Percentiles rank a stretch among this genome's conserved stretches.
Conservation (phyloP, 164 flowering plant species). For the Litsea cubeba region DNA sequence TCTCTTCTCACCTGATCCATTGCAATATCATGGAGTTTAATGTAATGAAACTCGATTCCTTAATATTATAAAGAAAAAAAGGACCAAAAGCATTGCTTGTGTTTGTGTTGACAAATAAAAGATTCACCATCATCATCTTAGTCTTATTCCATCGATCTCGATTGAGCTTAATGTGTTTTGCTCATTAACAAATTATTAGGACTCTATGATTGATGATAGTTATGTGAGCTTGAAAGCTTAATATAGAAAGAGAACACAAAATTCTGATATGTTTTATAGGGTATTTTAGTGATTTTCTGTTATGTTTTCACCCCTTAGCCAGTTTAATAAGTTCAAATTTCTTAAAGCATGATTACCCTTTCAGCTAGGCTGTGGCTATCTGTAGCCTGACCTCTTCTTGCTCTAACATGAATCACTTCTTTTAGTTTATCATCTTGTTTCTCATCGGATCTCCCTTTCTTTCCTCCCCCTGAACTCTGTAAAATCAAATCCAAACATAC, state of each 20-base stretch:
- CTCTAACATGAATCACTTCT: slow-evolving; percentile 70
- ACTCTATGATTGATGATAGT: neutral
- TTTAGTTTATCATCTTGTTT: slow-evolving; percentile 34
- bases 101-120: too few species aligned
- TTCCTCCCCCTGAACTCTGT: slow-evolving; percentile 34
- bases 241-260: neutral
- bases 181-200: neutral
- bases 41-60: neutral
- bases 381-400: slow-evolving; percentile 72
- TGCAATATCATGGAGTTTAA: neutral
- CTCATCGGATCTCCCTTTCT: slow-evolving; percentile 29
- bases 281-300: neutral
- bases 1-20: slow-evolving; percentile 46
- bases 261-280: neutral
- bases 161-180: too few species aligned
- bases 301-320: neutral
- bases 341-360: slow-evolving; percentile 35
- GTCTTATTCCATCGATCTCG: too few species aligned
- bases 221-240: too few species aligned
- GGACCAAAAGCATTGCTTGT: too few species aligned
- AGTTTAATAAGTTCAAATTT: neutral
- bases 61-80: too few species aligned
- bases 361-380: slow-evolving; percentile 76
- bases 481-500: neutral
- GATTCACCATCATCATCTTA: too few species aligned